Conservation (phyloP, 768 basidiomycete genomes). For the Kondoa malvinella region DNA sequence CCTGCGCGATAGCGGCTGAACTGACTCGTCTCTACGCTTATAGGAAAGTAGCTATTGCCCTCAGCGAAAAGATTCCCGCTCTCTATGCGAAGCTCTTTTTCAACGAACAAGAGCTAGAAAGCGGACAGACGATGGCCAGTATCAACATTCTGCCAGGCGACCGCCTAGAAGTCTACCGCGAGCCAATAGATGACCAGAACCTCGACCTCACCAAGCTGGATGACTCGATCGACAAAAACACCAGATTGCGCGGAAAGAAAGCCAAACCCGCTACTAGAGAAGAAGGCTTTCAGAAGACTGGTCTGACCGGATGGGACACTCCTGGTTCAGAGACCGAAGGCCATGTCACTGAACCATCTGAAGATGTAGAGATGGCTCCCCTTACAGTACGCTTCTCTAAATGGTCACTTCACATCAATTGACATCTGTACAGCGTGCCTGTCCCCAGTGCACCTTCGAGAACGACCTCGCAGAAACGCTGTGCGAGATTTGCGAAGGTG, state of each 20-base stretch:
- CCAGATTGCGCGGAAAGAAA: neutral
- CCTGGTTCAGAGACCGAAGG: neutral
- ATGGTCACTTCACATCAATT: neutral
- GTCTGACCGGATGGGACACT: slow-evolving; percentile 12
- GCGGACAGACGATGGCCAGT: slow-evolving; percentile 43
- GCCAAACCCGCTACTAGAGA: neutral
- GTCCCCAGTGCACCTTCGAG: slow-evolving; percentile 16
- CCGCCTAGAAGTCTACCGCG: slow-evolving; percentile 48
- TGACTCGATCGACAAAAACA: slow-evolving; percentile 22
- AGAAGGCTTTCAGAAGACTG: slow-evolving; percentile 23
- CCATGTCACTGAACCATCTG: slow-evolving; percentile 1
- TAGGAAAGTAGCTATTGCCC: slow-evolving; percentile 35
- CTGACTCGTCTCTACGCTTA: neutral
- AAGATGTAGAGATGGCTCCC: neutral
- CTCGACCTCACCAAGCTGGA: slow-evolving; percentile 44
- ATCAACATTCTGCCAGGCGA: slow-evolving; percentile 47
- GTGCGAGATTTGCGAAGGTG: slow-evolving; percentile 20
- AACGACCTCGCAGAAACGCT: slow-evolving; percentile 2
- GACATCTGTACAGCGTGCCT: neutral
- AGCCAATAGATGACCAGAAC: slow-evolving; percentile 39
- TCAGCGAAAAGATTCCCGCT: slow-evolving; percentile 49
- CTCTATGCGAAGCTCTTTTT: slow-evolving; percentile 59
- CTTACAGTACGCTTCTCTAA: neutral
- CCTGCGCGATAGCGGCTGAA: slow-evolving; percentile 31
- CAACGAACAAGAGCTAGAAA: slow-evolving; percentile 46